Base-by-base conservation (phyloP, 2,329 filamentous ascomycete genomes). In the Zymoseptoria brevis region DNA sequence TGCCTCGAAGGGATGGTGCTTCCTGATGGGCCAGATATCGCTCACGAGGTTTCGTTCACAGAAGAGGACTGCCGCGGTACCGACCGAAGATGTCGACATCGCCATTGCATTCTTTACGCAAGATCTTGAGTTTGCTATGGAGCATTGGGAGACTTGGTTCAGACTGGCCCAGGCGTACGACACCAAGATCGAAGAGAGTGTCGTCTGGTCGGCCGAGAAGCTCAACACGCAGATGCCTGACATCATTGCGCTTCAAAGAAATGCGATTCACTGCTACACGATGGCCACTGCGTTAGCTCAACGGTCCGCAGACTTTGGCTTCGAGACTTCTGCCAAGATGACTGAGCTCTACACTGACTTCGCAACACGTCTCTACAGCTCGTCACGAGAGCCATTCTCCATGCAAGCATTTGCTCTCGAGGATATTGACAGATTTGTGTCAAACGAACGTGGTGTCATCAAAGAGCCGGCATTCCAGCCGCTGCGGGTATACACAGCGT, bases 71-170 rank as follows among this genome's bases (percentile, higher is more conserved):
- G 69, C 63, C 3, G 87, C 88, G 0, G 87, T 87, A 3, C 87
- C 90, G 13, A 93, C 88, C 0, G 89, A 93, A 66, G 91, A 96
- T 68, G 78, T 96, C 54, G 87, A 92, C 55, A 87, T 90, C 56
- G 90, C 89, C 2, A 85, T 89, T 52, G 87, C 85, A 0, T 94
- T 90, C 70, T 83, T 96, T 67, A 81, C 88, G 45, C 84, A 92
- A 64, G 90, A 96, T 70, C 75, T 96, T 1, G 90, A 96, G 66
- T 90, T 90, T 71, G 90, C 87, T 1, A 83, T 85, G 1, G 86
- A 90, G 49, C 85, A 86, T 58, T 96, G 91, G 91, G 89, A 96
- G 71, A 88, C 89, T 0, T 96, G 91, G 91, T 94, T 93, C 72
- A 84, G 90, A 11, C 81, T 96, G 22, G 91, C 87, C 0, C 90